Conservation (phyloP, 495 filamentous ascomycete genomes). For the Chaetomium cochliodes region DNA sequence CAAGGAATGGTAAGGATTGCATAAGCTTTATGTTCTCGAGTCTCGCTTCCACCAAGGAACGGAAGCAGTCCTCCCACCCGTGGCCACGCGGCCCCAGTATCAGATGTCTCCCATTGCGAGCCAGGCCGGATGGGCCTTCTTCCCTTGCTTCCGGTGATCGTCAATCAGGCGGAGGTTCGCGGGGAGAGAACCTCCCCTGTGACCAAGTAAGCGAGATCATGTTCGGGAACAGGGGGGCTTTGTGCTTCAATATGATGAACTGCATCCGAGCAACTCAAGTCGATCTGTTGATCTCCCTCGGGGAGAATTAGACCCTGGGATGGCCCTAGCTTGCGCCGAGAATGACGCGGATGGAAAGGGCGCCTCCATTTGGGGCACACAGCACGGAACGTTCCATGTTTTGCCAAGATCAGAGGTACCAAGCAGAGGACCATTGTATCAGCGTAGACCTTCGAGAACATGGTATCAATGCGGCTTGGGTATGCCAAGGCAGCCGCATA, state of each 20-base stretch:
- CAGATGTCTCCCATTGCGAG: not conserved
- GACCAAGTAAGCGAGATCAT: slow-evolving; percentile 2
- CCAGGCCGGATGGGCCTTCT: not conserved
- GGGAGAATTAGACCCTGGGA: not conserved
- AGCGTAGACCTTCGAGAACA: too few species aligned
- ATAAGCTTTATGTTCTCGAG: not conserved
- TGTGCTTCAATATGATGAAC: not conserved
- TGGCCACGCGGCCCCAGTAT: not conserved
- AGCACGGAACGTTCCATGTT: not conserved
- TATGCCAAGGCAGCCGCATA: not conserved
- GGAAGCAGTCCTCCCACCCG: not conserved
- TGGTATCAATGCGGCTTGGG: too few species aligned
- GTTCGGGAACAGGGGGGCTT: not conserved
- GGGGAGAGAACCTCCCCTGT: not conserved
- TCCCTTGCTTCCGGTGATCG: not conserved
- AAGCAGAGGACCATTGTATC: too few species aligned
- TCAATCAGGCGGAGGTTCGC: not conserved
- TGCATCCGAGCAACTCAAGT: not conserved
- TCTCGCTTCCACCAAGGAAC: not conserved
- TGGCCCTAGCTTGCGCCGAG: not conserved
- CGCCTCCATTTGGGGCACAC: too few species aligned
- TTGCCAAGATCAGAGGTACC: not conserved
- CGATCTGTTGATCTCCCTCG: not conserved
- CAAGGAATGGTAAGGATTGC: not conserved
- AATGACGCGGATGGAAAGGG: not conserved